Evolutionary conservation across 768 basidiomycete species (phyloP).

Genomic region (Holtermannia corniformis): DNA sequence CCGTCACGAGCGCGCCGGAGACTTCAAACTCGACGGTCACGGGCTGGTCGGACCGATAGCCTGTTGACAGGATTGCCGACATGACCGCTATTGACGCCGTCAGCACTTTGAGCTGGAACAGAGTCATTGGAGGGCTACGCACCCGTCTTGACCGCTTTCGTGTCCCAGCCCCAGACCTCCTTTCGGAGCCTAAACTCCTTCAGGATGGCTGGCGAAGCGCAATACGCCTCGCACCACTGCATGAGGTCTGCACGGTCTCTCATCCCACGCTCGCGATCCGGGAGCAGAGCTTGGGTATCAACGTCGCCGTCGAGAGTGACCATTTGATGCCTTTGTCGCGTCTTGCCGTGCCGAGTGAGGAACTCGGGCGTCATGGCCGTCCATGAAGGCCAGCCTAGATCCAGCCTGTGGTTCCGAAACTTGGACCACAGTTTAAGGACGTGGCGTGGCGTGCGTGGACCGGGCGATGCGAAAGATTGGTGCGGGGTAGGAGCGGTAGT

Average conservation of each 20-base stretch:
- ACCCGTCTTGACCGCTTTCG: conserved; percentile 42
- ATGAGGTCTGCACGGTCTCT: not conserved
- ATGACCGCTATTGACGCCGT: conserved; percentile 11
- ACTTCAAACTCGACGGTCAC: conserved; percentile 50
- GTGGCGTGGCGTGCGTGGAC: no score
- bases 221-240: conserved; percentile 76
- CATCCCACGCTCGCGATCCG: no score
- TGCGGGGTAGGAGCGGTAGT: no score
- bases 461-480: not conserved
- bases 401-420: no score
- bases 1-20: conserved; percentile 48
- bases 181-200: conserved; percentile 73
- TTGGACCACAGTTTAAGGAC: no score
- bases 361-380: no score
- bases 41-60: conserved; percentile 22
- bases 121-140: conserved; percentile 2
- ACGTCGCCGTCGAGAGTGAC: no score
- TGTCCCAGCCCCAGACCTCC: conserved; percentile 56
- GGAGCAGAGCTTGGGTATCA: no score
- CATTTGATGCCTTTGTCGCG: no score
- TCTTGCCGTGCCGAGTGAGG: no score
- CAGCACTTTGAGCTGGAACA: not conserved
- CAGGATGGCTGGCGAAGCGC: conserved; percentile 56
- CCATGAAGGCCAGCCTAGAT: no score
- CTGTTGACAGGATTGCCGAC: conserved; percentile 20